These are phyloP conservation scores for Penicillium maclennaniae DNA, from an alignment of 495 filamentous ascomycete genomes.

Conservation along the genomic window DNA sequence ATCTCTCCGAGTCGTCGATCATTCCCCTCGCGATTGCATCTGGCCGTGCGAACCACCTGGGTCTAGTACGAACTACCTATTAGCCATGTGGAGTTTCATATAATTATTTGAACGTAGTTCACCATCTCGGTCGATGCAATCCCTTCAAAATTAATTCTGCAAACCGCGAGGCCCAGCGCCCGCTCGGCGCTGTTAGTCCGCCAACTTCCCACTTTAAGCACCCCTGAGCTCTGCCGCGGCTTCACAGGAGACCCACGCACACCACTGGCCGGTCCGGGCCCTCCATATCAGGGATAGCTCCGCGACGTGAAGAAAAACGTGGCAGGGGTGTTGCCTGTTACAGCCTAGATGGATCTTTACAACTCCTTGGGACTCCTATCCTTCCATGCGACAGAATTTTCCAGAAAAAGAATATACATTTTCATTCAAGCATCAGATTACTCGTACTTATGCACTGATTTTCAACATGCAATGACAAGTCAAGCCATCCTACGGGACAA, in stretches of 20 bases:
- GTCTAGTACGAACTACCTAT: neutral
- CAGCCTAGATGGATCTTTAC: neutral
- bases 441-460: slow-evolving; percentile 8
- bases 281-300: neutral
- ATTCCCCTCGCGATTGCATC: neutral
- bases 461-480: slow-evolving; percentile 13
- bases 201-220: too few relatives aligned
- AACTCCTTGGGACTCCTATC: neutral
- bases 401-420: slow-evolving; percentile 1
- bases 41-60: neutral
- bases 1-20: slow-evolving; percentile 17
- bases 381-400: neutral
- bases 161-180: neutral
- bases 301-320: neutral
- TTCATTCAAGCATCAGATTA: neutral
- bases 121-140: neutral
- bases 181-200: neutral
- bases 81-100: too few relatives aligned
- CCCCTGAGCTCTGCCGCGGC: slow-evolving; percentile 10
- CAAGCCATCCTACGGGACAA: slow-evolving; percentile 1
- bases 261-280: neutral
- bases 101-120: neutral
- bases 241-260: slow-evolving; percentile 16
- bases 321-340: neutral
- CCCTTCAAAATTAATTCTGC: neutral